A percentile compares a stretch with the other conserved stretches of the same genome.
Evolutionary conservation across 78 protist species (phyloP).

Genomic region (Isochrysis galbana): DNA sequence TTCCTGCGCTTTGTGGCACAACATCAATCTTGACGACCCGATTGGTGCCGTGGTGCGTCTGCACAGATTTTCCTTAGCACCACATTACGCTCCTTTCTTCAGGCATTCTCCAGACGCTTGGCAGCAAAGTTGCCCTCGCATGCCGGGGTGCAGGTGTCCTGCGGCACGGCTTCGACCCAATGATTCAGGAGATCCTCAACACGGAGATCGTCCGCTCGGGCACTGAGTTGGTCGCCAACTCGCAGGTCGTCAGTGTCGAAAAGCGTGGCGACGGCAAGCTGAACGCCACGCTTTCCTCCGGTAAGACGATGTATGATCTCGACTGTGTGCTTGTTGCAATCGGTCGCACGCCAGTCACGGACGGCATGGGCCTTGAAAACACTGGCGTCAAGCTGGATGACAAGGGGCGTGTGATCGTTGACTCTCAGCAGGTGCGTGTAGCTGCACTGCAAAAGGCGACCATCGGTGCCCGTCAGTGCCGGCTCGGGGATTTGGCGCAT

Average conservation of each 20-base stretch:
- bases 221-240: slow-evolving; percentile 22
- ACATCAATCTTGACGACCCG: no score
- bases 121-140: slow-evolving; percentile 47
- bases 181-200: slow-evolving; percentile 35
- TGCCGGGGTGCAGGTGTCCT: slow-evolving; percentile 67
- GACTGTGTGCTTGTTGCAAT: slow-evolving; percentile 74
- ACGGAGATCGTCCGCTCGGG: slow-evolving; percentile 61
- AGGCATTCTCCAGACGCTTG: slow-evolving; percentile 66
- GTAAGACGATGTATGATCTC: slow-evolving; percentile 41
- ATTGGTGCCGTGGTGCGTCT: no score
- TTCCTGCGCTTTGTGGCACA: no score
- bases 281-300: background rate
- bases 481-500: no score
- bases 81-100: no score
- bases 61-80: no score
- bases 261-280: background rate
- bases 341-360: slow-evolving; percentile 75
- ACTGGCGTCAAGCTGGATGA: slow-evolving; percentile 59
- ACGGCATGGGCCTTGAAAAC: slow-evolving; percentile 55
- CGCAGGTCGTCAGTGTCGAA: background rate
- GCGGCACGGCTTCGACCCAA: slow-evolving; percentile 74
- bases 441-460: no score
- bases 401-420: slow-evolving; percentile 55
- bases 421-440: slow-evolving; percentile 66
- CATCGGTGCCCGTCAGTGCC: no score